Evolutionary conservation across 495 filamentous ascomycete genomes (phyloP).

Genomic region (Haplographium delicatum): DNA sequence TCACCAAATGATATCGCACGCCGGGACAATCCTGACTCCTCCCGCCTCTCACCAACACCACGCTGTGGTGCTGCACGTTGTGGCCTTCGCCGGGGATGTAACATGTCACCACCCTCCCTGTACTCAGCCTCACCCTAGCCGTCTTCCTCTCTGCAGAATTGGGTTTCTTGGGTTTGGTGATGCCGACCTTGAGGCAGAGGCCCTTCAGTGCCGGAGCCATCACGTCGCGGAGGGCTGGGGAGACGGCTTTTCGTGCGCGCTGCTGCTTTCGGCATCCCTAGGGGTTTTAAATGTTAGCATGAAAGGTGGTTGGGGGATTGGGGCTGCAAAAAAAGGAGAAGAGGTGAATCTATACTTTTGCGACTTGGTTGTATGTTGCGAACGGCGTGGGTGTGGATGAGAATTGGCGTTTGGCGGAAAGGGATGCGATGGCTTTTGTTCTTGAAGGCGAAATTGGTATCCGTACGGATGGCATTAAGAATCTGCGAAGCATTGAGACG

Average conservation of each 20-base stretch:
- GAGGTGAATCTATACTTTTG: constrained; percentile 33
- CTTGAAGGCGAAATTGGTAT: constrained; percentile 14
- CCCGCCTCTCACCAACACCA: constrained; percentile 88
- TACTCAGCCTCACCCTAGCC: constrained; percentile 81
- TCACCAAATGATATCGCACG: constrained; percentile 90
- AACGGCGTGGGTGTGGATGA: constrained; percentile 43
- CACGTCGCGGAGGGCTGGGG: constrained; percentile 68
- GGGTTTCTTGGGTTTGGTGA: constrained; percentile 95
- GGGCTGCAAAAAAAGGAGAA: background rate
- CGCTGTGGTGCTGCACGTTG: constrained; percentile 98
- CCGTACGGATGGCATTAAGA: constrained; percentile 20
- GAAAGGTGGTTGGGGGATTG: background rate
- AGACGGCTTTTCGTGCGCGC: constrained; percentile 73
- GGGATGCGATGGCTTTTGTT: background rate
- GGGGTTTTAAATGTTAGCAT: background rate
- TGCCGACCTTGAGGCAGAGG: constrained; percentile 87
- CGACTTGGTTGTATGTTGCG: constrained; percentile 59
- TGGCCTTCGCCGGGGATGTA: constrained; percentile 98
- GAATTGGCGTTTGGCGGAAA: constrained; percentile 32
- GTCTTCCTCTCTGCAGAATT: constrained; percentile 95
- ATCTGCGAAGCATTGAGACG: constrained; percentile 24
- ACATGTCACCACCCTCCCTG: constrained; percentile 76
- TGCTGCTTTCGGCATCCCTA: constrained; percentile 72
- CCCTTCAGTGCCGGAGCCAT: constrained; percentile 81
- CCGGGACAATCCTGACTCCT: constrained; percentile 95